Percentiles rank a stretch among this genome's conserved stretches.
Conservation (phyloP, 805 yeast genomes). For the Yamadazyma nakazawae region DNA sequence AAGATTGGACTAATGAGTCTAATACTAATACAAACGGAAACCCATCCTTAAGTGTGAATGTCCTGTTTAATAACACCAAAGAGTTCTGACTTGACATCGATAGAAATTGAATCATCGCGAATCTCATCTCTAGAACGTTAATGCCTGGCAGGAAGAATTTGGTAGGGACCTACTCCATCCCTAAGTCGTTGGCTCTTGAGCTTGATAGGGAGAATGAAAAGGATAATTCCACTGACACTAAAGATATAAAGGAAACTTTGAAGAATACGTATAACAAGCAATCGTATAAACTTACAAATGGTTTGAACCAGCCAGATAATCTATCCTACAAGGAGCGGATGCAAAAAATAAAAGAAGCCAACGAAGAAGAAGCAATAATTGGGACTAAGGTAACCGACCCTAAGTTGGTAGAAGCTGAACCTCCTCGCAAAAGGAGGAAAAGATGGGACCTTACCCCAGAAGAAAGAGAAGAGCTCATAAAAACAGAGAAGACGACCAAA, state of each 20-base stretch:
- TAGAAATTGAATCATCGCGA: slow-evolving; percentile 5
- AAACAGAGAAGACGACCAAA: slow-evolving; percentile 3
- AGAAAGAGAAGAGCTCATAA: slow-evolving; percentile 20
- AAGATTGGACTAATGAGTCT: slow-evolving; percentile 72
- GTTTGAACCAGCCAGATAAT: slow-evolving; percentile 19
- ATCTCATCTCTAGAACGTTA: slow-evolving; percentile 7
- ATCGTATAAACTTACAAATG: slow-evolving; percentile 24
- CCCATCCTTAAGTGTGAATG: slow-evolving; percentile 65
- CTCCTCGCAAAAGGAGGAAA: slow-evolving; percentile 24
- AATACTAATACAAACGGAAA: slow-evolving; percentile 69
- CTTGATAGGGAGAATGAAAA: slow-evolving; percentile 21
- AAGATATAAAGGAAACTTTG: slow-evolving; percentile 17
- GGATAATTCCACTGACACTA: slow-evolving; percentile 14
- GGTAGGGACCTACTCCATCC: slow-evolving; percentile 30
- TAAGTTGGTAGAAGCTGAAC: background rate
- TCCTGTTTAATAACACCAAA: slow-evolving; percentile 58
- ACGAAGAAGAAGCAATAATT: background rate
- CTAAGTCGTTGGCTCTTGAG: slow-evolving; percentile 25
- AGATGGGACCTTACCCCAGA: slow-evolving; percentile 47
- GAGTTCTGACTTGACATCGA: slow-evolving; percentile 15
- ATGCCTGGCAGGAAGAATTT: slow-evolving; percentile 17
- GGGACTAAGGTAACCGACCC: background rate
- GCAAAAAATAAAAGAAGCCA: background rate
- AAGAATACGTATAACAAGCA: slow-evolving; percentile 27
- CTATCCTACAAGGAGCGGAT: slow-evolving; percentile 26